Evolutionary conservation across 345 rosid species (phyloP), one percentile per base, ranked within the genome.

Genomic region (Arabis alpina): DNA sequence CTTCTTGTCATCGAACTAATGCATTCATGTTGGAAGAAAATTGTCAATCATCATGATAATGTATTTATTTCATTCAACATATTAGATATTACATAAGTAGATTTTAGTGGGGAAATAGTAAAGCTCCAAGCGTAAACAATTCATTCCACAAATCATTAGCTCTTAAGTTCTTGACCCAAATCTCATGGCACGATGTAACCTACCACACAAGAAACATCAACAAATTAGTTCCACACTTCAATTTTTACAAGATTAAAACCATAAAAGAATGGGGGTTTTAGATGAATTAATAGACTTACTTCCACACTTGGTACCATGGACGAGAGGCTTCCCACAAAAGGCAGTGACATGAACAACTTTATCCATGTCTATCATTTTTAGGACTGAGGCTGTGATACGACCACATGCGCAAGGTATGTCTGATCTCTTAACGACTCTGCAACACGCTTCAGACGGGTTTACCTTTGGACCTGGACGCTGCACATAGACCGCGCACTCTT

Each of bases 251-350:
- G 8, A 27, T 23, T 32, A 43, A 51, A 39, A 19, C 23, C 23
- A 19, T 19, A 19, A 19, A 19, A 19, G 23, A 19, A 19, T 19
- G 23, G 23, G 23, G 23, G 23, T n/a, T n/a, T n/a, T n/a, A n/a
- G n/a, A n/a, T n/a, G n/a, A n/a, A 44, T 23, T 34, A 32, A 15
- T 2, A 32, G 14, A 62, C 74, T 76, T 76, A 76, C 80, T 76
- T 58, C 80, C 80, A 70, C 80, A 76, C 58, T 71, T 76, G 24
- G 68, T 71, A 50, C 80, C 80, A 43, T 71, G 80, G 45, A 68
- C 58, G 1, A 76, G 72, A 15, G 80, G 76, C 52, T 54, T 76
- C 13, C 80, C 80, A 70, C 80, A 76, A 71, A 76, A 76, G 52
- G 80, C 54, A 43, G 76, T 65, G 44, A 76, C 72, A 59, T 64